Base-by-base conservation (phyloP, 2,329 filamentous ascomycete genomes). In the Colletotrichum navitas region DNA sequence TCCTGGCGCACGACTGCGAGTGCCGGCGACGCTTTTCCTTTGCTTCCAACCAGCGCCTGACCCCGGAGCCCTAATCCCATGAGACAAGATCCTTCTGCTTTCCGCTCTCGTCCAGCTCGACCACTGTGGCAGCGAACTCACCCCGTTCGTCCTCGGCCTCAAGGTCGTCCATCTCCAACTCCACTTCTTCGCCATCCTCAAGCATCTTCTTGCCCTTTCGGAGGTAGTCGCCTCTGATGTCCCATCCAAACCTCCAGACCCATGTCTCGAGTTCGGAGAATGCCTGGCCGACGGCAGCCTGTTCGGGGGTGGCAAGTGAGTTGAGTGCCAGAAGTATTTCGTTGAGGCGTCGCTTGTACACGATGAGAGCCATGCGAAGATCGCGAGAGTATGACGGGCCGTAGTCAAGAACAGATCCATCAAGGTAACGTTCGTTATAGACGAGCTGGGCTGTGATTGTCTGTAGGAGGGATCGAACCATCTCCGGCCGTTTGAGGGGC, bases 371-470 rank as follows among this genome's bases (percentile, higher is more conserved):
- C 14, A 84, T 79, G 47, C 83, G 84, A 55, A 91, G 77, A 1
- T 80, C 78, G 8, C 76, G 76, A 11, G 75, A 75, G 36, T 79
- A 76, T 8, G 74, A 74, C 2, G 80, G 75, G 11, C 78, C 78
- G 12, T 81, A 78, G 54, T 85, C 83, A 6, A 85, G 74, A 16
- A 83, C 79, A n/a, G 83, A 84, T 0, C 80, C 83, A 7, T 86
- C 84, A 10, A 90, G 78, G 75, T 85, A 84, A 7, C 80, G 79
- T 18, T 85, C 83, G 68, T 87, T 84, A 73, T 88, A 90, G 5
- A 84, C 78, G 41, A 91, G 78, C 77, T 92, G 89, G 0, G 87
- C 84, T 58, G 87, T 83, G 36, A 91, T 76, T 0, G 85, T 83
- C 55, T 82, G 81, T 16, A 91, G 79, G 41, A 91, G 80, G n/a